phyloP scores from a whole-genome alignment of 2,329 filamentous ascomycete genomes.

The Colletotrichum filicis region DNA sequence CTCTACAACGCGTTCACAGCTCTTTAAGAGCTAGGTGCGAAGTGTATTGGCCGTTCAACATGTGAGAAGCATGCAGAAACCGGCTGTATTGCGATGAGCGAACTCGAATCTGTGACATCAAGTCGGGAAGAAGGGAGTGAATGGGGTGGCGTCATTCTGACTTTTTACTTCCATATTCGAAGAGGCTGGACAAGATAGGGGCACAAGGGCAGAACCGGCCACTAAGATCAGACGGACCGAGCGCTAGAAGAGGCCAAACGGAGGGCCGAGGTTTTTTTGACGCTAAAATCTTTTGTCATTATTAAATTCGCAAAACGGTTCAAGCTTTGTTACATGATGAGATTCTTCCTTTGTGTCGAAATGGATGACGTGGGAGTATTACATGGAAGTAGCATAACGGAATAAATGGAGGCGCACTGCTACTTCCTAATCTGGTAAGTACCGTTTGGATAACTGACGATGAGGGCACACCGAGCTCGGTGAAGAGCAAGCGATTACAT shows the following conservation, averaged over 20 bases:
- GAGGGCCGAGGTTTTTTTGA: not conserved
- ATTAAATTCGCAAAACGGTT: not conserved
- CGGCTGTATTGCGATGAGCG: not conserved
- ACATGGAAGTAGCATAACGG: not conserved
- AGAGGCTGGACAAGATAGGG: not conserved
- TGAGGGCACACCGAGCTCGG: not conserved
- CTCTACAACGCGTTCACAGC: not conserved
- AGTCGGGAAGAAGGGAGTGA: not conserved
- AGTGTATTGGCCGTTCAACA: not conserved
- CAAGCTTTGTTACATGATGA: not conserved
- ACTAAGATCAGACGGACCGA: not conserved
- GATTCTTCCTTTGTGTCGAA: not conserved
- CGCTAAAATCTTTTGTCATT: not conserved
- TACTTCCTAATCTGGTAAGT: not conserved
- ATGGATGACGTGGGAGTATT: not conserved
- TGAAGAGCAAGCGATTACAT: constrained; percentile 35
- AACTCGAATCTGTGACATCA: not conserved
- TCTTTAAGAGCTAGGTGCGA: not conserved
- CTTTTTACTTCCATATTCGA: not conserved
- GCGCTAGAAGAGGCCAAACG: not conserved
- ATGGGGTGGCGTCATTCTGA: not conserved
- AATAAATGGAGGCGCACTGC: not conserved
- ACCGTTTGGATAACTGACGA: not conserved
- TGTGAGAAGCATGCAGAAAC: not conserved
- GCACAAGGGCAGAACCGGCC: not conserved